Base-by-base conservation (phyloP, 176 grass and related monocot genomes). In the Calamus simplicifolius region DNA sequence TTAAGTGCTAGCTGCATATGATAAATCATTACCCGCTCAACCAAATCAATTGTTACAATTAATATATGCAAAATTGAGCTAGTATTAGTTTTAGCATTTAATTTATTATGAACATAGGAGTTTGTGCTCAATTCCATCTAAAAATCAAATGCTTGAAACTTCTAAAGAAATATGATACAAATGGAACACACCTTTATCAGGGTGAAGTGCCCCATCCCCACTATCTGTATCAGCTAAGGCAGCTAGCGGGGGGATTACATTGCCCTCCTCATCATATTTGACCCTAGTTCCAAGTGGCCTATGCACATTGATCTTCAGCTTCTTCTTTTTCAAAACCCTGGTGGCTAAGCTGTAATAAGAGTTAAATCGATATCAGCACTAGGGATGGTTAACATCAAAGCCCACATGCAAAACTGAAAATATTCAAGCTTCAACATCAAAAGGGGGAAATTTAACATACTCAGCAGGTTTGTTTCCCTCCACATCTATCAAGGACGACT, bases 261-360 rank as follows among this genome's bases (percentile, higher is more conserved):
- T 87, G 18, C 86, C 78, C 16, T 96, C 92, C 56, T 96, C 87
- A 52, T 96, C 87, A 49, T 79, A 96, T 59, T 85, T 96, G 38
- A 96, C 77, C 72, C 86, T 90, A 29, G 77, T 88, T 69, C 92
- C 86, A 19, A 78, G 29, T 59, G 87, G 92, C 69, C 87, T 87
- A 25, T 86, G 71, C 25, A 89, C 25, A 35, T 96, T 96, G 77
- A 96, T 96, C 75, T 96, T 96, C 72, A 96, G 58, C 56, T 90
- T 90, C 74, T 90, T 96, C 69, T 85, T 96, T 73, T 90, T 96
- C 16, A 58, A 69, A 25, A 85, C 58, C 62, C 69, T 82, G 27
- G 58, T 72, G 57, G 58, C 62, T 19, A 82, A 64, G 65, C 87
- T 90, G 63, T 51, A 5, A 77, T 69, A 61, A 55, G 64, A 48